Evolutionary conservation across 345 rosid species (phyloP), one percentile per base, ranked within the genome.

Genomic region (Leavenworthia alabamica): DNA sequence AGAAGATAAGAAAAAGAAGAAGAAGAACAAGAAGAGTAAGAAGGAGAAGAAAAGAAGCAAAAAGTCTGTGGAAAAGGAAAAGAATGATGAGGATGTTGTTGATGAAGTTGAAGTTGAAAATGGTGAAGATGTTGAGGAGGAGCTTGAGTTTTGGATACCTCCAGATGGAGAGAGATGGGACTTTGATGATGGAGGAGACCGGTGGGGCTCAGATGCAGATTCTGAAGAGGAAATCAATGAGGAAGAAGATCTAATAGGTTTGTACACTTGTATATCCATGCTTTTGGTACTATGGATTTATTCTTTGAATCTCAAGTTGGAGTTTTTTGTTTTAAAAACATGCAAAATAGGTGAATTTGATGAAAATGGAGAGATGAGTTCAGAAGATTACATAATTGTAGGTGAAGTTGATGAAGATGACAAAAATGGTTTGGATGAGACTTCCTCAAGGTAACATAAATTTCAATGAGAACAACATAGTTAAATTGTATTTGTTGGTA

Each of bases 101-200:
- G 62, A 42, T 58, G 75, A 43, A 27, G 62, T 50, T 2, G 61
- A 42, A 35, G 22, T 50, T 51, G 61, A 17, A 63, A 64, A 64
- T 41, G 70, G 6, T 57, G 71, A n/a, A n/a, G n/a, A n/a, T n/a
- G n/a, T n/a, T n/a, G n/a, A n/a, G n/a, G n/a, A 80, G 66, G 92
- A 82, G 44, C 75, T 32, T 54, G 95, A 84, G 14, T 89, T 88
- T 79, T 89, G 98, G 98, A 73, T 89, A 73, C 98, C 98, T 22
- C 88, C 93, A 0, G 75, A 15, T 20, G 96, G 95, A n/a, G 85
- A 83, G 2, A 86, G 95, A 37, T 72, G 76, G 76, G 76, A 72
- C 52, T 72, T 72, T 45, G 76, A 72, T 54, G 67, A 66, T 29
- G 76, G 76, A 14, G 24, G 46, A 42, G 72, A 66, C 59, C 29